Conservation (phyloP, 2,329 filamentous ascomycete genomes). For the Neofusicoccum kwambonambiense region DNA sequence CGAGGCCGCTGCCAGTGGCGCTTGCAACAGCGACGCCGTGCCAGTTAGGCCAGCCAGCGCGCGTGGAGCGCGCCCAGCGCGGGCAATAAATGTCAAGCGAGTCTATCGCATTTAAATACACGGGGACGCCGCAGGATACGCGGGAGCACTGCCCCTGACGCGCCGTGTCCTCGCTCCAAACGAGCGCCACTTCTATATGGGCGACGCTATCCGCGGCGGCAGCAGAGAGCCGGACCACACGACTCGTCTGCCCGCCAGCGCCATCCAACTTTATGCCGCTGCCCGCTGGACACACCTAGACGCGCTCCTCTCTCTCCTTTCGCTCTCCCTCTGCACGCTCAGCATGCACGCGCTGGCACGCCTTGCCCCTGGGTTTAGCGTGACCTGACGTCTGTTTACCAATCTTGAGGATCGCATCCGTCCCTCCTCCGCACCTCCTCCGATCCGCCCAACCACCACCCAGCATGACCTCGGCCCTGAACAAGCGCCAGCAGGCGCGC, state of each 20-base stretch:
- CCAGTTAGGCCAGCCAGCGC: neutral
- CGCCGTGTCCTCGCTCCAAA: constrained; percentile 15
- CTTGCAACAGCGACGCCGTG: neutral
- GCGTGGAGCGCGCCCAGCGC: neutral
- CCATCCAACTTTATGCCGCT: constrained; percentile 12
- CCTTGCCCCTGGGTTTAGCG: constrained; percentile 12
- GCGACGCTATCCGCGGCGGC: constrained; percentile 5
- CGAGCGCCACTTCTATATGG: constrained; percentile 16
- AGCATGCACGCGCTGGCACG: constrained; percentile 18
- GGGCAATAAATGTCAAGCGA: constrained; percentile 1
- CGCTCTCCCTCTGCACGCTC: neutral
- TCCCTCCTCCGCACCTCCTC: constrained; percentile 13
- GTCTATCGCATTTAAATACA: constrained; percentile 12
- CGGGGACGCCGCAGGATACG: constrained; percentile 11
- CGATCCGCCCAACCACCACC: constrained; percentile 11
- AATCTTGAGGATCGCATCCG: constrained; percentile 15
- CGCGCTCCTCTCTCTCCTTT: neutral
- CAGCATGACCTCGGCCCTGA: constrained; percentile 70
- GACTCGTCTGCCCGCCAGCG: constrained; percentile 7
- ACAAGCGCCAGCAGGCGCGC: constrained; percentile 96
- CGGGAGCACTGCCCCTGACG: constrained; percentile 18
- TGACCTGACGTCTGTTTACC: constrained; percentile 17
- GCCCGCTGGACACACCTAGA: constrained; percentile 3
- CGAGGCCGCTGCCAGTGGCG: neutral
- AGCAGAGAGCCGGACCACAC: constrained; percentile 13